Conservation (phyloP, 176 grass and related monocot genomes). For the Chloris gayana region DNA sequence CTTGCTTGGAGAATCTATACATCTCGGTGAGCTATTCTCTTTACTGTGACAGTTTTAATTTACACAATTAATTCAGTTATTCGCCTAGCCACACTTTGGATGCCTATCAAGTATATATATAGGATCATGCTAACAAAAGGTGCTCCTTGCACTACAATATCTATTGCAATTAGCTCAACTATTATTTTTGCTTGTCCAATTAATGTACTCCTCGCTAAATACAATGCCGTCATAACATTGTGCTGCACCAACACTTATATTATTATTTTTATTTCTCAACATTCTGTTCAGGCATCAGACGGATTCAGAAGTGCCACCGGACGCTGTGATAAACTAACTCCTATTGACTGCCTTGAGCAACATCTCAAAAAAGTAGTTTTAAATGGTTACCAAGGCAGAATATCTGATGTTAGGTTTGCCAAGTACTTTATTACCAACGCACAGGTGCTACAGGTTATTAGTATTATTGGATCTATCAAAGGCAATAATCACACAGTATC, state of each 20-base stretch:
- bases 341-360: neutral
- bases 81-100: no score
- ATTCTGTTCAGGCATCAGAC: neutral
- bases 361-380: conserved; percentile 18
- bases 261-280: no score
- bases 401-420: conserved; percentile 18
- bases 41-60: no score
- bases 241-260: neutral
- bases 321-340: neutral
- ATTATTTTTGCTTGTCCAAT: no score
- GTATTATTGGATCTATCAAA: neutral
- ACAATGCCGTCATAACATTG: no score
- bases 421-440: conserved; percentile 38
- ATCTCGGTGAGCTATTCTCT: neutral
- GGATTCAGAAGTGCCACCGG: neutral
- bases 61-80: no score
- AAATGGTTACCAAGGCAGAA: conserved; percentile 3
- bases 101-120: no score
- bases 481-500: neutral
- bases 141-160: no score
- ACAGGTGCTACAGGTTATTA: neutral
- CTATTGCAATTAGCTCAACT: no score
- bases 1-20: conserved; percentile 3
- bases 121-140: no score
- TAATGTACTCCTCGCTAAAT: no score